Base-by-base conservation (phyloP, 2,329 filamentous ascomycete species). In the Colletotrichum aenigma region DNA sequence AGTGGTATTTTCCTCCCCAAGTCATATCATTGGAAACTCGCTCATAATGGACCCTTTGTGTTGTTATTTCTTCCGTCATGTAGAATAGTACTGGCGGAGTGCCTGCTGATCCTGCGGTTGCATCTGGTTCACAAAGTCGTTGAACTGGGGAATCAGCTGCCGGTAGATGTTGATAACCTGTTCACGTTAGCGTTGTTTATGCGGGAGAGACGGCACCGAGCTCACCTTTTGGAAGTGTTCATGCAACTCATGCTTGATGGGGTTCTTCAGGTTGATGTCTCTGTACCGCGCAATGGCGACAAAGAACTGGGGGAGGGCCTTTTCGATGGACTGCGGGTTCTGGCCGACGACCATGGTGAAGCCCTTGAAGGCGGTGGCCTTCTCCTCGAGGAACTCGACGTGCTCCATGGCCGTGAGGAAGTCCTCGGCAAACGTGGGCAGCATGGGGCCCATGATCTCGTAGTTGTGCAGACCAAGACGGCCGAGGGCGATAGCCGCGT, bases 301-400 rank as follows among this genome's bases (percentile, higher is more conserved):
- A 83, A 99, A 98, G 85, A 97, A 97, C 72, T 94, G 91, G 43
- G 94, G 88, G 55, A 99, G 88, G 74, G 93, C 94, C 79, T 93
- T 93, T 85, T 98, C 97, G 92, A 99, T 96, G 3, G 96, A 95
- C 82, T 96, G 92, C 1, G 97, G 97, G 81, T 98, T 98, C 81
- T 93, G 92, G 77, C 94, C 91, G 5, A 98, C 94, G 64, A 98
- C 91, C 79, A 94, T 90, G 70, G 95, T 94, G 86, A 99, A 98
- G 0, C 97, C 97, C 80, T 95, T 93, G 83, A 98, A 95, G 0
- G 97, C 96, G 30, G 96, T 96, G 1, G 94, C 95, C 86, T 99
- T 99, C 85, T 99, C 97, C 76, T 98, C 95, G 4, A 95, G 96
- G 81, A 95, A 93, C 68, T 95, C 94, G 36, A 98, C 94, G 77